Percentiles rank a stretch among this genome's conserved stretches.
These are phyloP conservation scores for Penicillium coffeae DNA, from an alignment of 495 filamentous ascomycete species.

Conservation along the genomic window DNA sequence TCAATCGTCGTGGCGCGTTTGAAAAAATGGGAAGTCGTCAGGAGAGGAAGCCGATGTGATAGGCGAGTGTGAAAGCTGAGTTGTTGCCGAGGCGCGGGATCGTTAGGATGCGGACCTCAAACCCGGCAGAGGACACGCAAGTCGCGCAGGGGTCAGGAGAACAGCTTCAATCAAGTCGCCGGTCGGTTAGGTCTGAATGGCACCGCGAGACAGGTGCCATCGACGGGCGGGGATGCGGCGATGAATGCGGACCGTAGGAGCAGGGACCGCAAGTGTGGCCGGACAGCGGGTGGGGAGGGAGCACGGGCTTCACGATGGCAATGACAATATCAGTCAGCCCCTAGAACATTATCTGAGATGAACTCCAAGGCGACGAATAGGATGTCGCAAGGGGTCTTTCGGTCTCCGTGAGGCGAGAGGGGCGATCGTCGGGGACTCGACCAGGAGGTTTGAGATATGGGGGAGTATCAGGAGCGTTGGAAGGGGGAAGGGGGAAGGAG, in stretches of 20 bases:
- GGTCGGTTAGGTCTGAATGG: neutral
- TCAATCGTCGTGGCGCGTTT: constrained; percentile 16
- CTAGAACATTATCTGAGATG: constrained; percentile 5
- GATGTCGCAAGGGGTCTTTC: neutral
- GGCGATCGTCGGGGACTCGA: neutral
- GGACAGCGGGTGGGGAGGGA: constrained; percentile 3
- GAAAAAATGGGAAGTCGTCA: constrained; percentile 3
- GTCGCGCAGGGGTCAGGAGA: neutral
- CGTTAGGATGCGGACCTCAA: constrained; percentile 15
- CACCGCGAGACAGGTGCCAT: constrained; percentile 4
- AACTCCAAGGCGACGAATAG: neutral
- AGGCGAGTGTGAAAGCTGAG: constrained; percentile 4
- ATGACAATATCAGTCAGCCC: neutral
- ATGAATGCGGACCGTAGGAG: constrained; percentile 5
- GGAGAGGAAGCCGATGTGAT: constrained; percentile 9
- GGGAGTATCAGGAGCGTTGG: neutral
- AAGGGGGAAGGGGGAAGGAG: neutral
- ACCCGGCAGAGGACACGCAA: constrained; percentile 5
- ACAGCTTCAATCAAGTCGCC: neutral
- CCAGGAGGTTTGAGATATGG: neutral
- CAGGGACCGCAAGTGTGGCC: constrained; percentile 3
- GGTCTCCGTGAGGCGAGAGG: neutral
- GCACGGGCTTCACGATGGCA: neutral
- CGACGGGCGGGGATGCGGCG: constrained; percentile 8
- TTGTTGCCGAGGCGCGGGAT: constrained; percentile 14